Evolutionary conservation across 1,284 basidiomycete genomes (phyloP).

Genomic region (Boletellus sp.): DNA sequence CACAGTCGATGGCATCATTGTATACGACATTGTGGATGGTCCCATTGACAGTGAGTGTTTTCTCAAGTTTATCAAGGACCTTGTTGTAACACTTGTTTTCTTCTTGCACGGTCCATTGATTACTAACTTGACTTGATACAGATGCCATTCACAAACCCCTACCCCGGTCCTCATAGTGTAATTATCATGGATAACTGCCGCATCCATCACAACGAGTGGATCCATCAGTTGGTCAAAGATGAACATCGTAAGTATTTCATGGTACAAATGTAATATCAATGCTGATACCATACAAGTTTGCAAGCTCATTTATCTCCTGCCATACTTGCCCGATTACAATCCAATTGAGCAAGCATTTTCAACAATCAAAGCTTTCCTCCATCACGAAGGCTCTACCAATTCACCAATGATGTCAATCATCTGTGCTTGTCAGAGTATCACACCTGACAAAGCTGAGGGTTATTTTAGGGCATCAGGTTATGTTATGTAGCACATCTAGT

Average conservation of each 20-base stretch:
- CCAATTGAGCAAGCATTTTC: neutral
- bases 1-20: conserved; percentile 5
- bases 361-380: neutral
- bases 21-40: neutral
- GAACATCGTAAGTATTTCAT: neutral
- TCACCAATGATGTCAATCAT: conserved; percentile 1
- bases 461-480: conserved; percentile 10
- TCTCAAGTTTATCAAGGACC: neutral
- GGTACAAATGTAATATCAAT: too few relatives aligned
- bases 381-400: too few relatives aligned
- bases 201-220: neutral
- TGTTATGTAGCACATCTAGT: too few relatives aligned
- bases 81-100: neutral
- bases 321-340: neutral
- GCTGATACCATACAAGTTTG: too few relatives aligned
- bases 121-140: neutral
- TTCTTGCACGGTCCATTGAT: neutral
- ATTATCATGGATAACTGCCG: neutral
- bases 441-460: conserved; percentile 1
- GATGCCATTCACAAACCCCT: neutral
- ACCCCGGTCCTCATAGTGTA: neutral
- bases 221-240: neutral
- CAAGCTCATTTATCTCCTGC: neutral
- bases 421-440: conserved; percentile 9
- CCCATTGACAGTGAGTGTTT: neutral